These are phyloP conservation scores for Mucor circinelloides DNA, from an alignment of 371 early-diverging fungal species.

Conservation along the genomic window DNA sequence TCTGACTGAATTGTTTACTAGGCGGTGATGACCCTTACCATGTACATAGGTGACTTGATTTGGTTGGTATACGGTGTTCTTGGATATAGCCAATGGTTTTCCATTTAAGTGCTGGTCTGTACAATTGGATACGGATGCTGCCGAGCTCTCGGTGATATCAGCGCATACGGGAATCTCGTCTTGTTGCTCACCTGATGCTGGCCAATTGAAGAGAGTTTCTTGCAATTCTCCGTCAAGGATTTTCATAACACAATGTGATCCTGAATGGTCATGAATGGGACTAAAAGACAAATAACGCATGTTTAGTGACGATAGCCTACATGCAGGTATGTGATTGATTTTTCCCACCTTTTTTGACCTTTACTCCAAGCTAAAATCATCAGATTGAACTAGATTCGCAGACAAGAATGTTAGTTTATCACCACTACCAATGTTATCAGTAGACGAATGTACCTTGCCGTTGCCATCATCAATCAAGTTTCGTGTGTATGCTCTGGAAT, in stretches of 20 bases:
- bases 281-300: slow-evolving; percentile 39
- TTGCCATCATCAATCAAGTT: slow-evolving; percentile 93
- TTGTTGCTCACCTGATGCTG: slow-evolving; percentile 38
- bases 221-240: slow-evolving; percentile 82
- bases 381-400: slow-evolving; percentile 73
- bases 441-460: slow-evolving; percentile 57
- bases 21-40: slow-evolving; percentile 45
- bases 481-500: slow-evolving; percentile 73
- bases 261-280: slow-evolving; percentile 94
- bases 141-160: slow-evolving; percentile 10
- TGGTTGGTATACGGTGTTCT: slow-evolving; percentile 47
- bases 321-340: neutral
- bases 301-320: neutral
- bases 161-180: slow-evolving; percentile 20
- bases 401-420: neutral
- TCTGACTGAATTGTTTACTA: neutral
- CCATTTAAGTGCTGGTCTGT: slow-evolving; percentile 25
- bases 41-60: slow-evolving; percentile 90
- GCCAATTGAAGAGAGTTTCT: slow-evolving; percentile 85
- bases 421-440: neutral
- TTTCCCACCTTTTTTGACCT: slow-evolving; percentile 66
- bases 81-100: slow-evolving; percentile 30
- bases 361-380: slow-evolving; percentile 91
- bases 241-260: slow-evolving; percentile 94
- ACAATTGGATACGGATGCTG: slow-evolving; percentile 22